Conservation (phyloP, 306 rosid species). For the Biancaea sappan region DNA sequence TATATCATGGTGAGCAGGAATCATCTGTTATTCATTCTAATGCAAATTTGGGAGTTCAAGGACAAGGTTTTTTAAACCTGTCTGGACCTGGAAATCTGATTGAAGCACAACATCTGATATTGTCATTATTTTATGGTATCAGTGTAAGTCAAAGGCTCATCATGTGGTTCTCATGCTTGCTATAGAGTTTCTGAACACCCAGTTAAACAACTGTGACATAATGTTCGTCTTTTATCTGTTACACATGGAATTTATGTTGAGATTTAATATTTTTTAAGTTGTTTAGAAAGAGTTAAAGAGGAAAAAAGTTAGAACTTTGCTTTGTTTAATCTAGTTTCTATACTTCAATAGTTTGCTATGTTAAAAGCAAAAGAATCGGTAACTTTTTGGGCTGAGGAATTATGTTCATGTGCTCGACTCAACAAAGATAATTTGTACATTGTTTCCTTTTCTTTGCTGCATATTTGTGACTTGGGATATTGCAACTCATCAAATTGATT, state of each 20-base stretch:
- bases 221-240: constrained; percentile 25
- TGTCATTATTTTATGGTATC: constrained; percentile 80
- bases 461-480: constrained; percentile 19
- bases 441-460: constrained; percentile 31
- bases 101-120: constrained; percentile 84
- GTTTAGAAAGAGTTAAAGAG: background rate
- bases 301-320: background rate
- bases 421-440: constrained; percentile 11
- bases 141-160: constrained; percentile 56
- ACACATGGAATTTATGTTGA: background rate
- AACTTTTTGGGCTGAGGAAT: constrained; percentile 1
- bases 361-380: constrained; percentile 13
- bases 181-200: constrained; percentile 17
- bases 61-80: constrained; percentile 92
- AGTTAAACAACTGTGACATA: constrained; percentile 12
- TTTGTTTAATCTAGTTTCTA: background rate
- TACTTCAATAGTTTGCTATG: background rate
- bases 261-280: constrained; percentile 8
- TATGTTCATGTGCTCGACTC: background rate
- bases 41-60: constrained; percentile 95
- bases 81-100: constrained; percentile 92
- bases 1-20: constrained; percentile 57
- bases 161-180: constrained; percentile 5
- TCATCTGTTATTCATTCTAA: constrained; percentile 89
- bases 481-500: constrained; percentile 15